phyloP scores from a whole-genome alignment of 2,329 filamentous ascomycete genomes.

The Cercospora beticola region DNA sequence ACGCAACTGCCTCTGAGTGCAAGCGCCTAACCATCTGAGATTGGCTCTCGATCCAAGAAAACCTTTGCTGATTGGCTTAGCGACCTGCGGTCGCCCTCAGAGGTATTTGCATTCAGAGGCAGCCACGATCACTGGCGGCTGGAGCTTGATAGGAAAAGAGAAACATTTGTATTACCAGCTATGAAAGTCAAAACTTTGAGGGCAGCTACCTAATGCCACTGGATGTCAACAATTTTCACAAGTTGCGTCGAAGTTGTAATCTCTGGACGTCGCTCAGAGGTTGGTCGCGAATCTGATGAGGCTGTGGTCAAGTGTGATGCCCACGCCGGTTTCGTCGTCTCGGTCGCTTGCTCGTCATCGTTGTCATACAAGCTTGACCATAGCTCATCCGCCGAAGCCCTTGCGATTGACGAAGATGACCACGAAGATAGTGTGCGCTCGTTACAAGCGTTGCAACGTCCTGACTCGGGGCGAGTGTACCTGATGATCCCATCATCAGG shows the following conservation, averaged over 20 bases:
- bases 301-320: too few relatives aligned
- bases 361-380: not conserved
- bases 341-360: not conserved
- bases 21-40: not conserved
- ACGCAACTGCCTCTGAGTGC: not conserved
- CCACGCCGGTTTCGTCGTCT: not conserved
- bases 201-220: too few relatives aligned
- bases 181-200: not conserved
- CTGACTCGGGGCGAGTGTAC: not conserved
- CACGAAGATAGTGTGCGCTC: conserved; percentile 2
- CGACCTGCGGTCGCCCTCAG: not conserved
- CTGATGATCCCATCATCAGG: not conserved
- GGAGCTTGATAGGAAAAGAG: not conserved
- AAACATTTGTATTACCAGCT: not conserved
- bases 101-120: not conserved
- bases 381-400: not conserved
- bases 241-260: not conserved
- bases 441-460: not conserved
- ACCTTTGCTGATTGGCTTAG: not conserved
- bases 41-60: not conserved
- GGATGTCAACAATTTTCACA: conserved; percentile 1
- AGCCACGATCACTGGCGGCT: not conserved
- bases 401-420: not conserved
- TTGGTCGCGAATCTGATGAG: too few relatives aligned
- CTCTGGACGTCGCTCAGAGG: not conserved